phyloP scores from a whole-genome alignment of 1,284 basidiomycete species.

The Rhodotorula sp. region DNA sequence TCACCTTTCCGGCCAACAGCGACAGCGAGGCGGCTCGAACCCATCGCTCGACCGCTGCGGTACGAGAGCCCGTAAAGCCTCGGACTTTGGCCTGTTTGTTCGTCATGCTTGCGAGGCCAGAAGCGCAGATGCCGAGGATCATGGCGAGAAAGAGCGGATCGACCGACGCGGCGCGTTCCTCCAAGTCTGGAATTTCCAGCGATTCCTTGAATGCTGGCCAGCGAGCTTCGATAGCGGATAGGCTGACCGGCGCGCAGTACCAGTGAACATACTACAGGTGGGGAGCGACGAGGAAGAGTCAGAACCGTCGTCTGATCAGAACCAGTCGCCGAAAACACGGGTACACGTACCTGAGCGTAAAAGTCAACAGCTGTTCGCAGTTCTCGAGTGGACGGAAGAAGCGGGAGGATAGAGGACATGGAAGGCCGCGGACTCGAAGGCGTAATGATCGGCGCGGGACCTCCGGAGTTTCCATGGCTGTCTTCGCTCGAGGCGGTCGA shows the following conservation, averaged over 20 bases:
- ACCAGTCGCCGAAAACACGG: background rate
- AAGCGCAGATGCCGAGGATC: slow-evolving; percentile 16
- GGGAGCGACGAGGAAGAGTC: too few relatives aligned
- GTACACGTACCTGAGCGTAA: background rate
- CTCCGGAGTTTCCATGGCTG: background rate
- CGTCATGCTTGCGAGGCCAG: slow-evolving; percentile 29
- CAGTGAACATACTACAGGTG: slow-evolving; percentile 1
- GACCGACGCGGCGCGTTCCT: background rate
- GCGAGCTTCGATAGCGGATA: background rate
- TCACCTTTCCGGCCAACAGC: slow-evolving; percentile 6
- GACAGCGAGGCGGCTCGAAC: slow-evolving; percentile 10
- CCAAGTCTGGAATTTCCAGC: background rate
- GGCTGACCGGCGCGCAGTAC: slow-evolving; percentile 7
- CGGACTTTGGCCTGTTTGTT: slow-evolving; percentile 3
- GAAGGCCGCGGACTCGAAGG: slow-evolving; percentile 1
- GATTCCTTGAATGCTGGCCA: slow-evolving; percentile 6
- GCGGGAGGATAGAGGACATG: background rate
- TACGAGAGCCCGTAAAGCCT: slow-evolving; percentile 18
- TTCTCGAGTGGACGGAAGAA: slow-evolving; percentile 2
- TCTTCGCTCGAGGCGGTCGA: background rate
- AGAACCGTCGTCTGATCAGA: too few relatives aligned
- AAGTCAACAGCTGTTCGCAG: slow-evolving; percentile 4
- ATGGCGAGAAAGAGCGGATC: slow-evolving; percentile 21
- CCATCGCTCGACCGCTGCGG: slow-evolving; percentile 20
- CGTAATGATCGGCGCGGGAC: background rate